Percentiles rank a stretch among this genome's conserved stretches.
Evolutionary conservation across 352 stramenopile species (phyloP).

Genomic region (Globisporangium rhizosaccharum): DNA sequence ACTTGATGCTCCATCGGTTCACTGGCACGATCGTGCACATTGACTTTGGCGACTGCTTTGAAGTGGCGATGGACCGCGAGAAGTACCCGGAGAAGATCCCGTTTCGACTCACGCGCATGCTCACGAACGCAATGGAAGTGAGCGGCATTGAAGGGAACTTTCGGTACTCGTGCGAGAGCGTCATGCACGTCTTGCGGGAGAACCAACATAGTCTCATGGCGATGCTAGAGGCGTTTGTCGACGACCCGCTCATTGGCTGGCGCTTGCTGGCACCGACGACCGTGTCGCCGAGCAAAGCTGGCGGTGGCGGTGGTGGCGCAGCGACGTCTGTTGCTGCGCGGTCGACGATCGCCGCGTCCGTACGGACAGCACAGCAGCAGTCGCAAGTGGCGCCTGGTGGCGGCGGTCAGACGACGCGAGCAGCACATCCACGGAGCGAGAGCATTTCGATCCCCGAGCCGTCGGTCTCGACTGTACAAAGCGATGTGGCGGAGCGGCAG

Average conservation of each 20-base stretch:
- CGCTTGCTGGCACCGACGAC: constrained; percentile 82
- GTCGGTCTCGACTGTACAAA: constrained; percentile 18
- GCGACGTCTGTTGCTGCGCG: constrained; percentile 26
- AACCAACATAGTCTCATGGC: constrained; percentile 98
- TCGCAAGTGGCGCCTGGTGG: constrained; percentile 3
- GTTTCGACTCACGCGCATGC: constrained; percentile 98
- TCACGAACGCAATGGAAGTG: constrained; percentile 98
- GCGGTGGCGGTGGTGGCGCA: constrained; percentile 23
- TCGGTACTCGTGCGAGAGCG: constrained; percentile 94
- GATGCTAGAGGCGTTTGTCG: constrained; percentile 99
- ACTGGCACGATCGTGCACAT: constrained; percentile 98
- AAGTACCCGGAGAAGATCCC: constrained; percentile 99
- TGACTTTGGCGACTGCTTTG: constrained; percentile 96
- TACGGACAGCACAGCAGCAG: constrained; percentile 8
- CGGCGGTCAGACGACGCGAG: not conserved
- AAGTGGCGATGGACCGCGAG: constrained; percentile 98
- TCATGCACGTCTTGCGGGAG: constrained; percentile 96
- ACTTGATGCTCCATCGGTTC: constrained; percentile 98
- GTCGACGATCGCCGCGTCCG: constrained; percentile 21
- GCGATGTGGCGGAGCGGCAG: constrained; percentile 17
- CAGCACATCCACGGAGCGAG: constrained; percentile 31
- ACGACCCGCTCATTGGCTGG: constrained; percentile 99
- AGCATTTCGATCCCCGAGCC: constrained; percentile 54
- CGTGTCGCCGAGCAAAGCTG: constrained; percentile 32
- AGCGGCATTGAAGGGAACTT: constrained; percentile 98